Evolutionary conservation across 345 rosid genomes (phyloP), one percentile per base, ranked within the genome.

Genomic region (Ricinus communis): DNA sequence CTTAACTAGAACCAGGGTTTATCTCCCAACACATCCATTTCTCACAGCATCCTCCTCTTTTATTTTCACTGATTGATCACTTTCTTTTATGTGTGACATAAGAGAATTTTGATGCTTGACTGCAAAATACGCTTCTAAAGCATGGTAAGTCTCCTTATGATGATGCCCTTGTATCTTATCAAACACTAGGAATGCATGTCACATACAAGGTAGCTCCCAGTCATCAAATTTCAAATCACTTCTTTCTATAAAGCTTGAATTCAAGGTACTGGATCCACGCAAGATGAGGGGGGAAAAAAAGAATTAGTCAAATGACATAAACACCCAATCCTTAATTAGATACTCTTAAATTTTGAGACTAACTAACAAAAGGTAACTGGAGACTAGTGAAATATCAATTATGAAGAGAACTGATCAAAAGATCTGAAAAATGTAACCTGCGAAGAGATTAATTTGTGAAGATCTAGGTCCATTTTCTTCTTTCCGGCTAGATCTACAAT

Each of bases 401-500:
- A 8, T 28, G 1, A 30, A 14, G 55, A 70, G 52, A 45, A 16
- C 14, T 50, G 15, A 64, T 4, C 45, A 63, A 43, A 16, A 15
- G 38, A 7, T 43, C 55, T 53, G 33, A 46, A 75, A 27, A 68
- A 74, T 69, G 50, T 55, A 56, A 91, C 98, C 98, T 90, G 91
- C 25, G 65, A 71, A 33, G 98, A 85, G 57, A 94, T 86, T 73
- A 87, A 69, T 57, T 80, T 75, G 19, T 85, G 89, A 69, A 93
- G 72, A 73, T 83, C 81, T 45, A 74, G 64, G 74, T 88, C 79
- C 57, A 76, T 46, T 70, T 85, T 84, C 76, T 79, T 84, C 80
- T 83, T 89, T 75, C 82, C 80, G 18, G 95, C 93, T 45, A 94
- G 82, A 85, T 88, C 88, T 74, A 87, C 93, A 80, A 90, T 62